Conservation (phyloP, 495 filamentous ascomycete genomes). For the Physcia stellaris region DNA sequence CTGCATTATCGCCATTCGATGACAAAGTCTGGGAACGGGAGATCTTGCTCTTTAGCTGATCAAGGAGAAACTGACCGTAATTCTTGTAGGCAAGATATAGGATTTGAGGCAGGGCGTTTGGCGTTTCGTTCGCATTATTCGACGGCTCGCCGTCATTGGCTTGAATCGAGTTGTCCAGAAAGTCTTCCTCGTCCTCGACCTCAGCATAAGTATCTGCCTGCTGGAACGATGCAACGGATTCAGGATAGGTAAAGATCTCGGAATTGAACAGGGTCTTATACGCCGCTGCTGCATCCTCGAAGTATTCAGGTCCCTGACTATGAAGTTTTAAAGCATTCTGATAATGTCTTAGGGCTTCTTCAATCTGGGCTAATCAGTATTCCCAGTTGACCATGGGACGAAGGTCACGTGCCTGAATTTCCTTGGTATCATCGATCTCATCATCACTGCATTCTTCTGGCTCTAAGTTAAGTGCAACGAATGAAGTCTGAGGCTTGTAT, state of each 20-base stretch:
- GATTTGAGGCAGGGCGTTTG: constrained; percentile 73
- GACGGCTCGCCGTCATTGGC: constrained; percentile 30
- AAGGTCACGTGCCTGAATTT: constrained; percentile 49
- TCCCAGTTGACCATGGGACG: background rate
- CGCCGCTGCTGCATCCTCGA: constrained; percentile 62
- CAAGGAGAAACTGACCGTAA: constrained; percentile 76
- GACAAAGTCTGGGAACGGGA: background rate
- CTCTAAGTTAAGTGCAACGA: constrained; percentile 80
- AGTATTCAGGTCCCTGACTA: constrained; percentile 66
- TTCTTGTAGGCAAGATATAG: constrained; percentile 92
- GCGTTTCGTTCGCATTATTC: constrained; percentile 44
- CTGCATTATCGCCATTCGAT: background rate
- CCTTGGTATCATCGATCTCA: constrained; percentile 87
- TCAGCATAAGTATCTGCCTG: constrained; percentile 49
- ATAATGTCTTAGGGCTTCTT: constrained; percentile 93
- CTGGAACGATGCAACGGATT: constrained; percentile 65
- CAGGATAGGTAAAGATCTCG: constrained; percentile 85
- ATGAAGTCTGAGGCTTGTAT: constrained; percentile 28
- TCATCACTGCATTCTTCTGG: constrained; percentile 81
- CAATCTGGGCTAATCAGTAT: constrained; percentile 42
- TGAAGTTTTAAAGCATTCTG: constrained; percentile 86
- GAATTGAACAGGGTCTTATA: constrained; percentile 78
- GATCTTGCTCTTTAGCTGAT: constrained; percentile 42
- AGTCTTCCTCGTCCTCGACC: constrained; percentile 26
- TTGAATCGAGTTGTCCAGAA: constrained; percentile 23